Base-by-base conservation (phyloP, 768 basidiomycete species). In the Pleurotus tuoliensis region DNA sequence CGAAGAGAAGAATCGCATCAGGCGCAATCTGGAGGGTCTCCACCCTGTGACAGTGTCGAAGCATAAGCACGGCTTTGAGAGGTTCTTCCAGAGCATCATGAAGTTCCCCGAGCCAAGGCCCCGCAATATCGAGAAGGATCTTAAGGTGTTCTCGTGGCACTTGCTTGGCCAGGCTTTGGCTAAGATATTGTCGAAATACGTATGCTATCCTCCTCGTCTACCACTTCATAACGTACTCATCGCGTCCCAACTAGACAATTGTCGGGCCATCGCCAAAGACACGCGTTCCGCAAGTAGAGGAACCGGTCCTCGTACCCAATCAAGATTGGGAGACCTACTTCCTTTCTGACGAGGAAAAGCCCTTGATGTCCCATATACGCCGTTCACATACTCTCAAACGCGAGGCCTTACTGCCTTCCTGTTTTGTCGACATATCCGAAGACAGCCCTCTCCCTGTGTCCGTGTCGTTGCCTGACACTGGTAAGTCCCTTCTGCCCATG, bases 1-100 rank as follows among this genome's bases (percentile, higher is more conserved):
- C 47, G 94, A 97, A 71, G 96, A 98, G 78, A 98, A 96, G 80
- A 98, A 98, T 65, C 80, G 96, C 52, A 96, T 98, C 63, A 79
- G 96, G 59, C 82, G 95, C 56, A 98, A 98, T 70, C 76, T 99
- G 27, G 95, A 99, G 69, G 92, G 91, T 22, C 88, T 97, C 66
- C 81, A 87, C 51, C 96, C 96, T 1, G 88, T 84, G 55, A 97
- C 95, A 0, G 86, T 98, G 3, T 89, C 90, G 25, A 99, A 97
- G 75, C 82, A 83, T 67, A 89, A 91, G 62, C 74, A 81, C 0
- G 88, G 86, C 9, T 87, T 82, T 56, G 90, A 91, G 63, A 77
- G 81, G n/a, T 92, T 98, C 69, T 99, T 98, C 80, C 86, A 90
- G 73, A 81, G 86, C 62, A 94, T 99, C 74, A 98, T 99, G 96